Evolutionary conservation across 495 filamentous ascomycete species (phyloP).

Genomic region (Neurospora terricola): DNA sequence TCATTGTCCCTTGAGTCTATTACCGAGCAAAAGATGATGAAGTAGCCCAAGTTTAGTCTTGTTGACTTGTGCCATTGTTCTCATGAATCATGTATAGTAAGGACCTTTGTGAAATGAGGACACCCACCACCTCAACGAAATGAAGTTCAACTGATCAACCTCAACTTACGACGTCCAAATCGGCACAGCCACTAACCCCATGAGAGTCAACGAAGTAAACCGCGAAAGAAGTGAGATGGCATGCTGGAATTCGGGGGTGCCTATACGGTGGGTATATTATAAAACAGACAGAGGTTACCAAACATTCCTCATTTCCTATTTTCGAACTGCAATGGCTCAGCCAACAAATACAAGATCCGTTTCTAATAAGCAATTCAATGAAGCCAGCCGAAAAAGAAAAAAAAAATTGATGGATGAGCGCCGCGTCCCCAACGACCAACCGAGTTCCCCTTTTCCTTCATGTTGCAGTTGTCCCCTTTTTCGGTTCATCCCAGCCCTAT

Average conservation of each 20-base stretch:
- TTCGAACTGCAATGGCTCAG: background rate
- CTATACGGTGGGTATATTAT: background rate
- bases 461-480: background rate
- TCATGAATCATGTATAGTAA: too few species aligned
- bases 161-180: background rate
- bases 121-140: too few species aligned
- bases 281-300: background rate
- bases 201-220: background rate
- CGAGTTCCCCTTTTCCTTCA: background rate
- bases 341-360: background rate
- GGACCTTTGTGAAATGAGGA: too few species aligned
- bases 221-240: background rate
- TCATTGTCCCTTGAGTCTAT: too few species aligned
- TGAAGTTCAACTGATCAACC: too few species aligned
- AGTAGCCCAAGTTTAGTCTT: too few species aligned
- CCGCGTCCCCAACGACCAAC: background rate
- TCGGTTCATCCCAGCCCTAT: background rate
- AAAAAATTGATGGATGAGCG: background rate
- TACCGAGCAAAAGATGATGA: too few species aligned
- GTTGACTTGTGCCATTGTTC: too few species aligned
- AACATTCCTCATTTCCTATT: background rate
- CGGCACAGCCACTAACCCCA: background rate
- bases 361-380: background rate
- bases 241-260: background rate
- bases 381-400: background rate